Evolutionary conservation across 495 filamentous ascomycete genomes (phyloP), one percentile per base, ranked within the genome.

Genomic region (Chaetomidium leptoderma): DNA sequence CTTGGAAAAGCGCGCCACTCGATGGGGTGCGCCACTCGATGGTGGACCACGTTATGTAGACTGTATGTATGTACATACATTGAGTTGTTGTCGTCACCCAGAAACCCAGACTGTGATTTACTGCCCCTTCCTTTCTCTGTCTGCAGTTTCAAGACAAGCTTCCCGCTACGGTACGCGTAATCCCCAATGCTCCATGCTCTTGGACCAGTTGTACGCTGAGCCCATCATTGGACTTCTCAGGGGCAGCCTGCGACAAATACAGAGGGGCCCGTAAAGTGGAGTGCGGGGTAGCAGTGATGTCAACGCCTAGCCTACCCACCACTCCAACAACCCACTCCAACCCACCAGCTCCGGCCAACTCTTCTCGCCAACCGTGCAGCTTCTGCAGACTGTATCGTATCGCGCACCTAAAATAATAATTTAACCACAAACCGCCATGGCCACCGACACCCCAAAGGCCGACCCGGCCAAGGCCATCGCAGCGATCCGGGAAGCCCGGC

Each of bases 401-500:
- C n/a, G n/a, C n/a, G n/a, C 44, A 14, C 44, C n/a, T 3, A 29
- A 14, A 17, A 19, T 30, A 47, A 8, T 10, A 46, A 3, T 24
- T 24, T 24, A 14, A 19, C 21, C 32, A 21, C 7, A 42, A 11
- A 39, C 0, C 47, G 17, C 36, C 40, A 65, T 60, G 59, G 53
- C 59, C 36, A 49, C 55, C 55, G 55, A 51, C 6, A 8, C 51
- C 39, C 53, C 14, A 26, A 48, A 47, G 19, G 42, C 8, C 52
- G 67, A 70, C 57, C 35, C 62, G 21, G 58, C 56, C 19, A 58
- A 67, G 54, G 68, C 75, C 17, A 72, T 78, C 58, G 59, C 52
- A 37, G 76, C 75, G 16, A 74, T 79, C 50, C 72, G 60, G 10
- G 73, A 75, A 35, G 71, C 74, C 39, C 67, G 71, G 14, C 89